Evolutionary conservation across 768 basidiomycete species (phyloP), one percentile per base, ranked within the genome.

Genomic region (Cyclocybe aegerita): DNA sequence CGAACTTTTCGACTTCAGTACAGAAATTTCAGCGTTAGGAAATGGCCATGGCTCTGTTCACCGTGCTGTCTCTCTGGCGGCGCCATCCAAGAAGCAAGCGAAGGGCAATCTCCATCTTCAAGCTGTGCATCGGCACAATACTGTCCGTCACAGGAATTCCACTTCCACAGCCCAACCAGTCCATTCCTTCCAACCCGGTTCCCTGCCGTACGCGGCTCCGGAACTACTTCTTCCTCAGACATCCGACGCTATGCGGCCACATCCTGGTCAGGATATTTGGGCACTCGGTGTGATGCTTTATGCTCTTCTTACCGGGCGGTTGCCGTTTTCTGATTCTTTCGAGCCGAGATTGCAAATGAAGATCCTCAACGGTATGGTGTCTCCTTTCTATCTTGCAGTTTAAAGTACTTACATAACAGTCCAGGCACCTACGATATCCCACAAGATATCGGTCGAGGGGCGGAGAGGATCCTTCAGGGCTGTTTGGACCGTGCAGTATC

Each of bases 201-300:
- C 93, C 1, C 71, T 98, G 2, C 93, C 93, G 0, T 98, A 98
- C 60, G 89, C 92, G 1, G 79, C 94, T 0, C 94, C 94, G 4
- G 94, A 98, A 64, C 78, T 97, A 3, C 77, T 97, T 2, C 74
- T 83, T 3, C 83, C 89, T 0, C 81, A 79, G 45, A 65, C 70
- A 2, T 62, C 70, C 30, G 66, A 66, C 1, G 61, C 70, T 0
- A 58, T 73, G 5, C 66, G 64, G 39, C 77, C 80, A 0, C 70
- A 82, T 58, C 87, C 93, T 2, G 83, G 90, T 0, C 91, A 94
- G 62, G 97, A 99, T 56, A 85, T 98, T 29, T 99, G 97, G 97
- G 94, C 97, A 0, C 71, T 98, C 2, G 97, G 97, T 0, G 85
- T 94, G 48, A 78, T 97, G 55, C 82, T 99, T 1, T 91, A 93